phyloP scores from a whole-genome alignment of 2,329 filamentous ascomycete species.

The Lasiodiplodia citricola region DNA sequence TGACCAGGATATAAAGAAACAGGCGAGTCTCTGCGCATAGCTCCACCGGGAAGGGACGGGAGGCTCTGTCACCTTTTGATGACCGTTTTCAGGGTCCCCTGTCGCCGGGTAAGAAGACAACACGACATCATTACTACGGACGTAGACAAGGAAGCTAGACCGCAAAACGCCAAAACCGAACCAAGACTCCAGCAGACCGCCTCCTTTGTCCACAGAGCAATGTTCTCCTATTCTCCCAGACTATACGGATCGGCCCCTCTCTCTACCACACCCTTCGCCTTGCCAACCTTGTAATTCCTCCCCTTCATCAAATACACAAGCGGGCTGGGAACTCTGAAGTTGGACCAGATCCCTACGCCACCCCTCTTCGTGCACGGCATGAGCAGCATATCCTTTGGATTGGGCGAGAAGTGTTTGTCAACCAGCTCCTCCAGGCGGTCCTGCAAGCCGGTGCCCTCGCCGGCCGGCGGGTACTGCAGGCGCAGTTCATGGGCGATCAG shows the following conservation, averaged over 20 bases:
- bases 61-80: background rate
- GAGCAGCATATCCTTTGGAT: constrained; percentile 30
- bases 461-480: constrained; percentile 24
- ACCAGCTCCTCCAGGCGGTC: constrained; percentile 34
- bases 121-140: background rate
- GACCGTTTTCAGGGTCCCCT: background rate
- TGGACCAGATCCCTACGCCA: constrained; percentile 45
- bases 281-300: constrained; percentile 41
- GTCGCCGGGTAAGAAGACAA: background rate
- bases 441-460: constrained; percentile 27
- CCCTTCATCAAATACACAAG: constrained; percentile 43
- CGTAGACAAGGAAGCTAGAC: constrained; percentile 2
- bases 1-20: background rate
- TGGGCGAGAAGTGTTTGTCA: constrained; percentile 33
- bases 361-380: constrained; percentile 32
- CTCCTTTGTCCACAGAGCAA: background rate
- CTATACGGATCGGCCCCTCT: constrained; percentile 34
- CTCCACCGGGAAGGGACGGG: background rate
- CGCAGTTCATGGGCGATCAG: constrained; percentile 41
- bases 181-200: background rate
- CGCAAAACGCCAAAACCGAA: background rate
- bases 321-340: constrained; percentile 40
- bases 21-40: background rate
- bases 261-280: constrained; percentile 32
- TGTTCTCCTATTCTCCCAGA: constrained; percentile 12